Percentiles rank a stretch among this genome's conserved stretches.
Evolutionary conservation across 208 protist species (phyloP).

Genomic region (Acanthamoeba healyi): DNA sequence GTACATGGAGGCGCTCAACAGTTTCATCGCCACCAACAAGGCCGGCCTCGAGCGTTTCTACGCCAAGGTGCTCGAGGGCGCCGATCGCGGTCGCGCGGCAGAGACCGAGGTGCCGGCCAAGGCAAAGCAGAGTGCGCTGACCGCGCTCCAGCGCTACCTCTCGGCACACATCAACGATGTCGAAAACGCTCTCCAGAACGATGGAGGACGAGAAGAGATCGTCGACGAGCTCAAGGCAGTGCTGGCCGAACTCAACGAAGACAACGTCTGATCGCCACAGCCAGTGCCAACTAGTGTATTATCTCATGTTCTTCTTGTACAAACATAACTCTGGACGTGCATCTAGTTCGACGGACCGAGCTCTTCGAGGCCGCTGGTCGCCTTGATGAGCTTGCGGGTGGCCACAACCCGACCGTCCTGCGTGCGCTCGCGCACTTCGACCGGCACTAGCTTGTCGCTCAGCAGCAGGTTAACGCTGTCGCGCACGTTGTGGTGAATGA

Average conservation of each 20-base stretch:
- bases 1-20: slow-evolving; percentile 66
- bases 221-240: background rate
- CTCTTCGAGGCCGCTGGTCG: too few relatives aligned
- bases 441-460: background rate
- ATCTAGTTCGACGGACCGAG: too few relatives aligned
- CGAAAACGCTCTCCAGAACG: background rate
- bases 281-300: too few relatives aligned
- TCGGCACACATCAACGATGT: background rate
- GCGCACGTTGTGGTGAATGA: slow-evolving; percentile 1
- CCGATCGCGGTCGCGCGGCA: background rate
- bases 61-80: background rate
- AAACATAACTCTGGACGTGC: too few relatives aligned
- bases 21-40: slow-evolving; percentile 65
- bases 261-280: background rate
- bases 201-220: background rate
- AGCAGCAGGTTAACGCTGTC: background rate
- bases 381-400: too few relatives aligned
- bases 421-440: background rate
- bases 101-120: background rate
- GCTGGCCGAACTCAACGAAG: background rate
- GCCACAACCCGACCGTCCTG: background rate
- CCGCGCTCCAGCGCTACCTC: background rate
- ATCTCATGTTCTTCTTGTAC: too few relatives aligned
- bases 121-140: background rate
- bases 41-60: slow-evolving; percentile 21